Evolutionary conservation across 1,139 yeast species (phyloP).

Genomic region (Suhomyces terraborum): DNA sequence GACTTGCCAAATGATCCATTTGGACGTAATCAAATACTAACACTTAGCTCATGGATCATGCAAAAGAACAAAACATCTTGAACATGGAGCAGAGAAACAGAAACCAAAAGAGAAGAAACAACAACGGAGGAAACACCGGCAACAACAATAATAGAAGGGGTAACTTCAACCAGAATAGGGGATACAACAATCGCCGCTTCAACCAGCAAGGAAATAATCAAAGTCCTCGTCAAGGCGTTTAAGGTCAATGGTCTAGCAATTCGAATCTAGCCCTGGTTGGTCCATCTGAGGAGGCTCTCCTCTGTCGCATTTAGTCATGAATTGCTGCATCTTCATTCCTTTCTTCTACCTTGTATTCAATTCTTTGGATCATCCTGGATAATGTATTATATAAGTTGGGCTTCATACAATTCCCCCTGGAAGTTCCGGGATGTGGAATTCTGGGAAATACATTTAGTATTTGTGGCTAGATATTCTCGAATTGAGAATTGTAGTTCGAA

Average conservation of each 20-base stretch:
- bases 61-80: conserved; percentile 65
- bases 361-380: conserved; percentile 13
- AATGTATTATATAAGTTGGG: conserved; percentile 15
- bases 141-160: conserved; percentile 14
- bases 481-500: conserved; percentile 1
- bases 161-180: conserved; percentile 18
- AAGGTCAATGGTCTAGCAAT: conserved; percentile 7
- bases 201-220: conserved; percentile 13
- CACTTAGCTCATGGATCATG: conserved; percentile 74
- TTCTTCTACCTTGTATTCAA: conserved; percentile 10
- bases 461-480: conserved; percentile 6
- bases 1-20: too few relatives aligned
- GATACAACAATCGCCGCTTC: conserved; percentile 17
- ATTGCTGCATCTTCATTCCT: conserved; percentile 3
- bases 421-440: conserved; percentile 9
- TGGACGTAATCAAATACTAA: conserved; percentile 15
- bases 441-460: conserved; percentile 12
- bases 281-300: conserved; percentile 3
- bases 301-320: conserved; percentile 7
- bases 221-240: conserved; percentile 18
- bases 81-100: conserved; percentile 55
- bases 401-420: conserved; percentile 9
- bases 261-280: conserved; percentile 8
- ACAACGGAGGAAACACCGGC: conserved; percentile 17
- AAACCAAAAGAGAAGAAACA: conserved; percentile 49